Percentiles rank a stretch among this genome's conserved stretches.
Conservation (phyloP, 106 monocot species). For the Agapanthus africanus region DNA sequence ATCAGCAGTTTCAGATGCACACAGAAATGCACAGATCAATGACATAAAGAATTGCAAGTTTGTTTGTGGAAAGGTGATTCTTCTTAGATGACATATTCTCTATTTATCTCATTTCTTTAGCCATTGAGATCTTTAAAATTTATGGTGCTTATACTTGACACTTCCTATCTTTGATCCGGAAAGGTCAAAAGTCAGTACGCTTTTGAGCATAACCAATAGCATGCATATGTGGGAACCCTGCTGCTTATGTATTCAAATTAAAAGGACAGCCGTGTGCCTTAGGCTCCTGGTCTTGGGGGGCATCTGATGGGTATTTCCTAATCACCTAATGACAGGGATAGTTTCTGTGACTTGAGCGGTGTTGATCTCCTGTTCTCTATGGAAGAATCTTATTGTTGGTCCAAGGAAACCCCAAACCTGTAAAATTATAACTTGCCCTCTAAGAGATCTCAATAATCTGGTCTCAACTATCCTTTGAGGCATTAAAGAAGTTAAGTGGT, state of each 20-base stretch:
- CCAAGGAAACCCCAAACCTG: neutral
- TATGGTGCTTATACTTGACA: neutral
- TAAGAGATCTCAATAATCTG: neutral
- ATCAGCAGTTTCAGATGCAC: conserved; percentile 84
- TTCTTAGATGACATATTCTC: neutral
- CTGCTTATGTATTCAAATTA: neutral
- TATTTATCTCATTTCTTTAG: neutral
- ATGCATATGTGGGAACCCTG: neutral
- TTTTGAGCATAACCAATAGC: neutral
- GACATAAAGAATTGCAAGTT: conserved; percentile 83
- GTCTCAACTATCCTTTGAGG: neutral
- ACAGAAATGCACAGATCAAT: conserved; percentile 85
- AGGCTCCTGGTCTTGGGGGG: neutral
- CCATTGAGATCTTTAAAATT: neutral
- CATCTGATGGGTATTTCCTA: neutral
- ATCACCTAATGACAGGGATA: neutral
- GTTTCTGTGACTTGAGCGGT: neutral
- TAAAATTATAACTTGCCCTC: neutral
- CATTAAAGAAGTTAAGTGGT: neutral
- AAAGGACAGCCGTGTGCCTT: neutral
- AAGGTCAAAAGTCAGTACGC: neutral
- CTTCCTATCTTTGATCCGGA: neutral
- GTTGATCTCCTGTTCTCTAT: neutral
- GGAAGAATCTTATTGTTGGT: neutral
- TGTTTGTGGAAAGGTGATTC: conserved; percentile 86